phyloP scores from a whole-genome alignment of 805 yeast species.

The Lipomyces anomalus region DNA sequence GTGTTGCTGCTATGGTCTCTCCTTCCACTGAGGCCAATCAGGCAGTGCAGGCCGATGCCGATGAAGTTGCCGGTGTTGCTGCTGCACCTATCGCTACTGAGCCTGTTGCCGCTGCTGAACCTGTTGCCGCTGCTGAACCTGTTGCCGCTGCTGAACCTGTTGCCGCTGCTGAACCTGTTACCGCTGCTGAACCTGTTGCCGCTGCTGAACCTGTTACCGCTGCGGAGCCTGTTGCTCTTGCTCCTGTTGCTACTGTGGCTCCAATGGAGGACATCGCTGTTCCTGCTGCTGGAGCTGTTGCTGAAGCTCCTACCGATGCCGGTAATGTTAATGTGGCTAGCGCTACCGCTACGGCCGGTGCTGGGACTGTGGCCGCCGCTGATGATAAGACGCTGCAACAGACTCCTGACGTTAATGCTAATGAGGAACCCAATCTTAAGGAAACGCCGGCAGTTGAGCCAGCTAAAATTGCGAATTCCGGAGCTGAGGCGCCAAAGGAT shows the following conservation, averaged over 20 bases:
- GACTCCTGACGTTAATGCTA: too few relatives aligned
- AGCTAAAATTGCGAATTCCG: slow-evolving; percentile 5
- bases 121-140: slow-evolving; percentile 1
- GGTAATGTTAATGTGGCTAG: too few relatives aligned
- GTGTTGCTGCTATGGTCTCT: neutral
- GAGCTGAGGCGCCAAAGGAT: neutral
- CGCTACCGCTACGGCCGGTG: too few relatives aligned
- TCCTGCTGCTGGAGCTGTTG: neutral
- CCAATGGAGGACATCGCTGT: neutral
- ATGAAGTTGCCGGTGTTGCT: too few relatives aligned
- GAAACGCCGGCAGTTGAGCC: too few relatives aligned
- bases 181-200: slow-evolving; percentile 1
- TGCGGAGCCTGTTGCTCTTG: neutral
- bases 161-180: slow-evolving; percentile 8
- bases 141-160: neutral
- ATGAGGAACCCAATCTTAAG: too few relatives aligned
- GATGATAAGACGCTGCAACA: too few relatives aligned
- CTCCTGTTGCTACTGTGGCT: neutral
- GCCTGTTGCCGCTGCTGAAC: slow-evolving; percentile 2
- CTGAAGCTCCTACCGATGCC: too few relatives aligned
- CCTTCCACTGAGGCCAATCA: too few relatives aligned
- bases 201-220: neutral
- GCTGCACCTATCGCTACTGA: slow-evolving; percentile 2
- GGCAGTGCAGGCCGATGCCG: too few relatives aligned
- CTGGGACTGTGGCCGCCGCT: too few relatives aligned